These are phyloP conservation scores for Phyllachora maydis DNA, from an alignment of 2,329 filamentous ascomycete species.

Conservation along the genomic window DNA sequence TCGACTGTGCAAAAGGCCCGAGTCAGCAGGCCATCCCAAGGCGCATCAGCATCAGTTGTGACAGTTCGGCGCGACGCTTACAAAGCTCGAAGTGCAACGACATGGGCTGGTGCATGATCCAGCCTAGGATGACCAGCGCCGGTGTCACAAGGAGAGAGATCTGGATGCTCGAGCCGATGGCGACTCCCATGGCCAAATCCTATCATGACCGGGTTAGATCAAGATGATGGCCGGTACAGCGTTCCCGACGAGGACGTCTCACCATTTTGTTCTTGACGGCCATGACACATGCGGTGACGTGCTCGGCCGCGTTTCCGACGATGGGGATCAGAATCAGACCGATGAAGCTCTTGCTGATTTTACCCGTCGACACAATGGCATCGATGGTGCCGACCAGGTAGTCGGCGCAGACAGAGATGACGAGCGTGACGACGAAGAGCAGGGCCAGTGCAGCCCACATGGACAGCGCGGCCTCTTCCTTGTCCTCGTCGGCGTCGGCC, in stretches of 20 bases:
- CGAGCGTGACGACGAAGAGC: slow-evolving; percentile 46
- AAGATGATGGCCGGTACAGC: no score
- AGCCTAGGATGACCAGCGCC: slow-evolving; percentile 60
- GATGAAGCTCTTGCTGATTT: slow-evolving; percentile 65
- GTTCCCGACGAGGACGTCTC: no score
- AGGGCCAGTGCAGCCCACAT: slow-evolving; percentile 43
- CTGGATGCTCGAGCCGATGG: slow-evolving; percentile 65
- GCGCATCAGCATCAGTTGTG: not conserved
- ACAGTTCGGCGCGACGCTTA: slow-evolving; percentile 8
- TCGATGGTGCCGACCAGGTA: slow-evolving; percentile 63
- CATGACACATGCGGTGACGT: slow-evolving; percentile 60
- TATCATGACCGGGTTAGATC: no score
- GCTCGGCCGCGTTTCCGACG: no score
- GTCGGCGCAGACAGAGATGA: slow-evolving; percentile 56
- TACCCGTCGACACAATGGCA: slow-evolving; percentile 42
- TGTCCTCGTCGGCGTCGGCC: slow-evolving; percentile 18
- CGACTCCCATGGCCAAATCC: slow-evolving; percentile 58
- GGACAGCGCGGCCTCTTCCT: slow-evolving; percentile 28
- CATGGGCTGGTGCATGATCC: slow-evolving; percentile 53
- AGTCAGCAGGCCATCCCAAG: slow-evolving; percentile 2
- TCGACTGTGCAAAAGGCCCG: slow-evolving; percentile 34
- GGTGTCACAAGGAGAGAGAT: slow-evolving; percentile 68
- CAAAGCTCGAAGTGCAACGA: slow-evolving; percentile 61
- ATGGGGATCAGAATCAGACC: slow-evolving; percentile 63
- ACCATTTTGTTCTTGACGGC: slow-evolving; percentile 62